phyloP scores from a whole-genome alignment of 2,329 filamentous ascomycete species.

The Dichotomopilus funicola region DNA sequence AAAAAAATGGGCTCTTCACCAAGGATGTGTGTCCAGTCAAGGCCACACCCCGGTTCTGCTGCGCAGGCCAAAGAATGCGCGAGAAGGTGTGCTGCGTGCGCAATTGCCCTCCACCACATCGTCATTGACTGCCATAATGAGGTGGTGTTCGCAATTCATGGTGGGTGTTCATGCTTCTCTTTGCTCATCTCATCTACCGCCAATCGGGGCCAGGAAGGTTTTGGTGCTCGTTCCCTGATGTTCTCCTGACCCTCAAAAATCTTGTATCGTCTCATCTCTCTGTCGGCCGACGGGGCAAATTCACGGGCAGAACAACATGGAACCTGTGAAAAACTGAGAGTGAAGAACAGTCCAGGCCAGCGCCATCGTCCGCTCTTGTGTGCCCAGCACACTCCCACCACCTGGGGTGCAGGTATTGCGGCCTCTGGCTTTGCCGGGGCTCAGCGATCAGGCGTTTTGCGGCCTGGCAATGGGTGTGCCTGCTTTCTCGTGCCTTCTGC shows the following conservation, averaged over 20 bases:
- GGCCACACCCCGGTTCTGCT: background rate
- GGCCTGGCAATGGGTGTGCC: conserved; percentile 16
- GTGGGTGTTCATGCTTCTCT: conserved; percentile 15
- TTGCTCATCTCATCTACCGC: background rate
- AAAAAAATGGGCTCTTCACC: too few relatives aligned
- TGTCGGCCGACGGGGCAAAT: background rate
- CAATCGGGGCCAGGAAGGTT: background rate
- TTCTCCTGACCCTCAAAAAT: conserved; percentile 7
- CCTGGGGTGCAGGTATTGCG: conserved; percentile 5
- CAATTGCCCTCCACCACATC: conserved; percentile 10
- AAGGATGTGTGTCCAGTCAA: conserved; percentile 10
- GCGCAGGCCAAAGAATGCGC: conserved; percentile 8
- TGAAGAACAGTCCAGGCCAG: conserved; percentile 3
- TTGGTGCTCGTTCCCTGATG: conserved; percentile 2
- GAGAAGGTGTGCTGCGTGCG: conserved; percentile 15
- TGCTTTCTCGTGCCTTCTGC: conserved; percentile 13
- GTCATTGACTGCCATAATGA: conserved; percentile 4
- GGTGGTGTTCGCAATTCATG: background rate
- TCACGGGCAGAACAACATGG: background rate
- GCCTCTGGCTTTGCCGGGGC: conserved; percentile 13
- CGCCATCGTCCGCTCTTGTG: background rate
- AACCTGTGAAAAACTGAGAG: background rate
- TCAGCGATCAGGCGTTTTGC: conserved; percentile 21
- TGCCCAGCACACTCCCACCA: background rate
- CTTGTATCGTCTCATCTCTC: conserved; percentile 7